Percentiles rank a stretch among this genome's conserved stretches.
phyloP scores from a whole-genome alignment of 331 rosid genomes.

The Saraca asoca region DNA sequence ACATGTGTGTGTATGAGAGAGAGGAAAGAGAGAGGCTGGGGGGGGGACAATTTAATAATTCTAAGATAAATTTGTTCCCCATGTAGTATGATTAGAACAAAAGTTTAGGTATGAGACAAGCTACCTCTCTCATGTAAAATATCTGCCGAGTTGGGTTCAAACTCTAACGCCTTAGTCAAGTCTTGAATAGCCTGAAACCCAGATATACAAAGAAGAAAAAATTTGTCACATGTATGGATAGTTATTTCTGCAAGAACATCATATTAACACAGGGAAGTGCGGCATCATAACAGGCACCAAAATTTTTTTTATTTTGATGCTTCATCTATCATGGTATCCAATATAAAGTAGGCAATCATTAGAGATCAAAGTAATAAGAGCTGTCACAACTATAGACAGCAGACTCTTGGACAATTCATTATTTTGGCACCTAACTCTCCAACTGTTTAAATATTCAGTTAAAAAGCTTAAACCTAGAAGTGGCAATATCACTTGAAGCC shows the following conservation, averaged over 20 bases:
- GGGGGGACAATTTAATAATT: conserved; percentile 24
- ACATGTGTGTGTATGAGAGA: too few relatives aligned
- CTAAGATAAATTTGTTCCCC: neutral
- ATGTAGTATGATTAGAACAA: conserved; percentile 3
- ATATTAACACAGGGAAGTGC: conserved; percentile 13
- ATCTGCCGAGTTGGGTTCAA: conserved; percentile 77
- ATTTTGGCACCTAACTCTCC: conserved; percentile 21
- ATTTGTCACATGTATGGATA: conserved; percentile 27
- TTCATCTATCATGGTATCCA: conserved; percentile 11
- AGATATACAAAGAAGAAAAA: conserved; percentile 21
- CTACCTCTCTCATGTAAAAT: conserved; percentile 93
- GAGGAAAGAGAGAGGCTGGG: neutral
- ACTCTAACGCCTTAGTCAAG: conserved; percentile 82
- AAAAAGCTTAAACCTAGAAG: conserved; percentile 17
- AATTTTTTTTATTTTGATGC: conserved; percentile 16
- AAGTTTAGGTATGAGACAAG: conserved; percentile 27
- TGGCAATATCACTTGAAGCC: conserved; percentile 13
- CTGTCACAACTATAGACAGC: conserved; percentile 6
- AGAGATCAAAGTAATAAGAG: conserved; percentile 7
- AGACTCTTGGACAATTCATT: conserved; percentile 1
- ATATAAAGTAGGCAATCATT: neutral
- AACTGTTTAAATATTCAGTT: conserved; percentile 10
- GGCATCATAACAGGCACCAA: conserved; percentile 14
- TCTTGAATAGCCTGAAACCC: conserved; percentile 81
- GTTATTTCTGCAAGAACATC: conserved; percentile 33